Evolutionary conservation across 2,329 filamentous ascomycete species (phyloP).

Genomic region (Colletotrichum shisoi): DNA sequence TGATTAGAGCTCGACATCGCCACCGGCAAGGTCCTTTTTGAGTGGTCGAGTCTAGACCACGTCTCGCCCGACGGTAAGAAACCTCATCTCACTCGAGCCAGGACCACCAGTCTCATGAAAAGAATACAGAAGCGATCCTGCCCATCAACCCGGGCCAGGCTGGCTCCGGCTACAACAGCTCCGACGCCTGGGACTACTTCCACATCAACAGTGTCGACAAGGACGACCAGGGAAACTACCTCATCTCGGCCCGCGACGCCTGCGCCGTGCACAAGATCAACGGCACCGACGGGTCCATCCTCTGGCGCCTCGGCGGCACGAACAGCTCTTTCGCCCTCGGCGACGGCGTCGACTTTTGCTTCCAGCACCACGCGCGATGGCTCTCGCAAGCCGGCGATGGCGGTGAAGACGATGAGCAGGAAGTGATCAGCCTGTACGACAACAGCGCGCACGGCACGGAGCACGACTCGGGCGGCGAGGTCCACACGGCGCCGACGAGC

Average conservation of each 20-base stretch:
- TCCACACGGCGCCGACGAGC: conserved; percentile 45
- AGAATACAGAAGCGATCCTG: conserved; percentile 53
- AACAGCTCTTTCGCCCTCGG: conserved; percentile 52
- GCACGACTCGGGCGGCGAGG: conserved; percentile 42
- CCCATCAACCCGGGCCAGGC: conserved; percentile 56
- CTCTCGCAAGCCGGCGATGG: conserved; percentile 50
- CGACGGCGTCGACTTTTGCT: conserved; percentile 52
- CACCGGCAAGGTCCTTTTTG: conserved; percentile 58
- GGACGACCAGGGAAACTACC: conserved; percentile 46
- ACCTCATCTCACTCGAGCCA: not conserved
- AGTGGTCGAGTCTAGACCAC: conserved; percentile 51
- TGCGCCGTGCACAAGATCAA: conserved; percentile 58
- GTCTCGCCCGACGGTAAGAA: conserved; percentile 43
- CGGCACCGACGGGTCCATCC: conserved; percentile 55
- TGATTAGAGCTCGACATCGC: conserved; percentile 58
- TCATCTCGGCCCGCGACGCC: conserved; percentile 45
- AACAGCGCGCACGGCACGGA: not conserved
- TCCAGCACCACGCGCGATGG: conserved; percentile 62
- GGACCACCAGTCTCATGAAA: not conserved
- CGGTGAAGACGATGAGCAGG: conserved; percentile 48
- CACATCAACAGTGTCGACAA: conserved; percentile 52
- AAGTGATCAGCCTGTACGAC: not conserved
- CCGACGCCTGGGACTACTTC: conserved; percentile 52
- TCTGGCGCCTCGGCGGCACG: conserved; percentile 63
- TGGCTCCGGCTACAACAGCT: conserved; percentile 42